These are phyloP conservation scores for Alternaria sp. DNA, from an alignment of 2,329 filamentous ascomycete species.

Conservation along the genomic window DNA sequence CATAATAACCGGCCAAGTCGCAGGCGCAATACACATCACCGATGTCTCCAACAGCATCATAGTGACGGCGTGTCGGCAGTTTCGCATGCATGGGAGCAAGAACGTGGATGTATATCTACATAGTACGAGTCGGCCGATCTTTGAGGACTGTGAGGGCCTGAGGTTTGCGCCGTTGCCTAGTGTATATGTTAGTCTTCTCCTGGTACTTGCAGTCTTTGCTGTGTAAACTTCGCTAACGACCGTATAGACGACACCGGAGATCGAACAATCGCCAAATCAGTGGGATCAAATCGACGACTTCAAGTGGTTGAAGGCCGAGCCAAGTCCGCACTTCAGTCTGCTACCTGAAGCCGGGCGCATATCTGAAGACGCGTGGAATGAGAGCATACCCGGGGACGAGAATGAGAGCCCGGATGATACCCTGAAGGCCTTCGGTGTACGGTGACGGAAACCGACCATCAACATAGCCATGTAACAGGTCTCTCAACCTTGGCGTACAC, in stretches of 20 bases:
- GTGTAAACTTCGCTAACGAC: background rate
- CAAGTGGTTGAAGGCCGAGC: constrained; percentile 89
- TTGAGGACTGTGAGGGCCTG: constrained; percentile 83
- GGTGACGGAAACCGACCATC: background rate
- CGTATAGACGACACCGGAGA: constrained; percentile 29
- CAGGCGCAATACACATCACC: constrained; percentile 84
- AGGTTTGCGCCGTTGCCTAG: constrained; percentile 78
- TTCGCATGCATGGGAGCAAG: constrained; percentile 86
- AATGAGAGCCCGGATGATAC: constrained; percentile 22
- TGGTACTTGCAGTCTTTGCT: background rate
- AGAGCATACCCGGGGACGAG: constrained; percentile 54
- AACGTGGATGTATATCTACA: constrained; percentile 84
- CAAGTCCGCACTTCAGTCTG: constrained; percentile 86
- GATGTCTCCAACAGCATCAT: constrained; percentile 75
- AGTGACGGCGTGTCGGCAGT: constrained; percentile 76
- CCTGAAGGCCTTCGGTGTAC: constrained; percentile 12
- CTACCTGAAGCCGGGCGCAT: constrained; percentile 67
- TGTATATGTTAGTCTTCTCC: constrained; percentile 64
- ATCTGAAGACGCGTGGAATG: constrained; percentile 67
- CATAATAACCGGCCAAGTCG: constrained; percentile 77
- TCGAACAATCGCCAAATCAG: constrained; percentile 60
- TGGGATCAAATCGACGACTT: constrained; percentile 97
- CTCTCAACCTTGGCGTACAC: background rate
- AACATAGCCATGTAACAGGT: background rate
- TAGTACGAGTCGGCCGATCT: constrained; percentile 85